Evolutionary conservation across 306 rosid species (phyloP), one percentile per base, ranked within the genome.

Genomic region (Vigna radiata): DNA sequence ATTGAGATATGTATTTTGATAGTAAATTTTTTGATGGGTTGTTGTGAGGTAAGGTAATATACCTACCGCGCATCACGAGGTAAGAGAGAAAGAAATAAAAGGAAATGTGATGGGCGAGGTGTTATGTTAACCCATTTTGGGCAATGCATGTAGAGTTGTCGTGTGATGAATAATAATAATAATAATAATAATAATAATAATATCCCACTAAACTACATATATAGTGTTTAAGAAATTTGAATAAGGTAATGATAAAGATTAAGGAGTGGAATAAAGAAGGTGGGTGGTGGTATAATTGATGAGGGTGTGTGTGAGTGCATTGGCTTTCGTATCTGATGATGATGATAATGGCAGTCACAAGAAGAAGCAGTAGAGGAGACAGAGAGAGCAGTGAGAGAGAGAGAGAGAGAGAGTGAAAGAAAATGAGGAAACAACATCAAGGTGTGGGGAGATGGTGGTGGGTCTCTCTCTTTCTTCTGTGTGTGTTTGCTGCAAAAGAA

Each of bases 211-310:
- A 43, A 11, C 4, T 41, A 25, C 27, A n/a, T n/a, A n/a, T n/a
- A 63, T 2, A 2, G 46, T 41, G 12, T 36, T 36, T 41, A 41
- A 41, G 10, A 8, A 41, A 41, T 7, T 39, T 37, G 7, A 6
- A 37, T 37, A 73, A 67, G 23, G 11, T 21, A 79, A 74, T 66
- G n/a, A 29, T 29, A 36, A 33, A 43, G 25, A n/a, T 33, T 36
- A 33, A 15, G 43, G 53, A 66, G 31, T 39, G 81, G n/a, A n/a
- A n/a, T n/a, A n/a, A n/a, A n/a, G 91, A 83, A 79, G 87, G 63
- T 85, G 81, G 90, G 82, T 82, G 89, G 84, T 85, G 86, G 10
- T 83, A 82, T 73, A 81, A 87, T 85, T 87, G 77, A 87, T 77
- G 84, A 85, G 78, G 5, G 59, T 53, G 68, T 36, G 60, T 23